These are phyloP conservation scores for Penicillium oxalicum DNA, from an alignment of 2,329 filamentous ascomycete genomes.

Conservation along the genomic window DNA sequence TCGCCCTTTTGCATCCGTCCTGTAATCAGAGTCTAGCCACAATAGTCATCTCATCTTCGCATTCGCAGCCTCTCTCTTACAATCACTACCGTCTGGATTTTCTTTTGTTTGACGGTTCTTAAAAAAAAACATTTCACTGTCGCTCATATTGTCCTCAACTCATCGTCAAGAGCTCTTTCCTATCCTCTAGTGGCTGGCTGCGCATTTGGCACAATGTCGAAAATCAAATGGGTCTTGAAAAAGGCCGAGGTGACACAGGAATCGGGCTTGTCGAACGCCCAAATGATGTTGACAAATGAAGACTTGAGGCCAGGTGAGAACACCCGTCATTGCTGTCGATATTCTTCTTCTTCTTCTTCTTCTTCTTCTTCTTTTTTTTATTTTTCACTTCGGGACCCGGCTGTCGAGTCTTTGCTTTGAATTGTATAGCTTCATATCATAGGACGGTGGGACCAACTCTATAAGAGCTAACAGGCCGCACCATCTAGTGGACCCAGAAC, in stretches of 20 bases:
- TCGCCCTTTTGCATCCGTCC: not conserved
- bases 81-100: not conserved
- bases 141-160: too few relatives aligned
- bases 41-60: not conserved
- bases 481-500: conserved; percentile 62
- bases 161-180: too few relatives aligned
- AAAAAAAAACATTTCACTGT: too few relatives aligned
- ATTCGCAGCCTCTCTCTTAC: not conserved
- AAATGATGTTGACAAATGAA: conserved; percentile 82
- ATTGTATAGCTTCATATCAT: not conserved
- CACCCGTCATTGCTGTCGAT: conserved; percentile 4
- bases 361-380: not conserved
- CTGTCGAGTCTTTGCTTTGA: too few relatives aligned
- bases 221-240: conserved; percentile 29
- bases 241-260: conserved; percentile 70
- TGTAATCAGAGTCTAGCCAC: not conserved
- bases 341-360: not conserved
- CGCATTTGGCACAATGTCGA: conserved; percentile 18
- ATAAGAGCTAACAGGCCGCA: conserved; percentile 12
- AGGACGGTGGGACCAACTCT: not conserved
- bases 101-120: not conserved
- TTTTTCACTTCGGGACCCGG: too few relatives aligned
- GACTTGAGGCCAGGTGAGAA: conserved; percentile 62
- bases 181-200: too few relatives aligned
- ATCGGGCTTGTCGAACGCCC: conserved; percentile 67